These are phyloP conservation scores for Cyberlindnera mrakii DNA, from an alignment of 805 yeast species.

Conservation along the genomic window DNA sequence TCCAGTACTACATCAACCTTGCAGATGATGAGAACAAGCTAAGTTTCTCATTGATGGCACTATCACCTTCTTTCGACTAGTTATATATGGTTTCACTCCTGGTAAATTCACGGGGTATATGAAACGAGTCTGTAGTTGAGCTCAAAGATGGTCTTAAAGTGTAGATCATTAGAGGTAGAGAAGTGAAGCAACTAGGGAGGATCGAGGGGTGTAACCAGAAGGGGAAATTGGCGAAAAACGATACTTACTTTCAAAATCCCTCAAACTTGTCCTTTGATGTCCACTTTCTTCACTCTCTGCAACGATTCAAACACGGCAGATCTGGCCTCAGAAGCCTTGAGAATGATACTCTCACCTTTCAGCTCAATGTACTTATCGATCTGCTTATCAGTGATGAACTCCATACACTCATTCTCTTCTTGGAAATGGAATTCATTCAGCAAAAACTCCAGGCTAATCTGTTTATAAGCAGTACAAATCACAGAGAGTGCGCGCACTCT, in stretches of 20 bases:
- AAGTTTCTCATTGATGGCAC: conserved; percentile 72
- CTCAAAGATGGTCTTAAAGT: too few relatives aligned
- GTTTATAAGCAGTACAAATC: conserved; percentile 52
- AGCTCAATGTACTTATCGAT: conserved; percentile 29
- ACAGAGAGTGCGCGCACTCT: conserved; percentile 50
- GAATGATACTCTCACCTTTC: conserved; percentile 27
- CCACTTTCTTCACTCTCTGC: conserved; percentile 50
- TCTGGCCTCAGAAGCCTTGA: conserved; percentile 31
- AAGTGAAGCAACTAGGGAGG: not conserved
- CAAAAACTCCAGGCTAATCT: conserved; percentile 34
- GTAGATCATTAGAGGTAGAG: not conserved
- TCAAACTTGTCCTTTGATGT: conserved; percentile 82
- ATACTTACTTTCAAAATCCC: not conserved
- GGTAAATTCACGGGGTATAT: not conserved
- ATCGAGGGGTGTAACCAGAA: too few relatives aligned
- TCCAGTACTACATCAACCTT: conserved; percentile 59
- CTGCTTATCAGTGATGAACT: conserved; percentile 37
- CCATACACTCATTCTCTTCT: conserved; percentile 29
- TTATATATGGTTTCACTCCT: not conserved
- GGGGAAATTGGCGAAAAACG: too few relatives aligned
- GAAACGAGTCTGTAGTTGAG: too few relatives aligned
- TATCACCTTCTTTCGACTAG: conserved; percentile 48
- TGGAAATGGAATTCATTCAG: conserved; percentile 35
- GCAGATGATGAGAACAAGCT: conserved; percentile 54
- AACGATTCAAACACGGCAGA: conserved; percentile 31